These are phyloP conservation scores for Nepenthes gracilis DNA, from an alignment of 148 eudicot genomes.

Conservation along the genomic window DNA sequence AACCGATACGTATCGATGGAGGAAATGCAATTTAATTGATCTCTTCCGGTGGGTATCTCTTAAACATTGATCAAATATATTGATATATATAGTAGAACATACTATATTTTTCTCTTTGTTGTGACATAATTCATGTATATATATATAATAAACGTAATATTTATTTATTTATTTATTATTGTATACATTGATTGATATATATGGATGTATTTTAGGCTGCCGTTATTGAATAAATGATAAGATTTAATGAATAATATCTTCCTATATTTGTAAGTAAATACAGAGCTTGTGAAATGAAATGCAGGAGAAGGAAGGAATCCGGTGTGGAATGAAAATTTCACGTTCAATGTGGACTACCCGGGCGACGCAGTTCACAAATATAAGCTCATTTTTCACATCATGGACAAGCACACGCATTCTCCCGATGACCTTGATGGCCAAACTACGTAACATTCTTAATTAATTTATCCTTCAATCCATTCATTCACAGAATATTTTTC, in stretches of 20 bases:
- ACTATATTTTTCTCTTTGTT: no score
- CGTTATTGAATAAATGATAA: not conserved
- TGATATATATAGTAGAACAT: no score
- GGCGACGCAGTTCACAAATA: conserved; percentile 4
- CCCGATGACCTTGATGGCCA: conserved; percentile 13
- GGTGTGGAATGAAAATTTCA: conserved; percentile 20
- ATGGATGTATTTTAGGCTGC: not conserved
- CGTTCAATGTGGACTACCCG: conserved; percentile 11
- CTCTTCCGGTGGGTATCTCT: no score
- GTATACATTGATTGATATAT: no score
- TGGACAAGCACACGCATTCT: conserved; percentile 16
- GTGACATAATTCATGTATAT: no score
- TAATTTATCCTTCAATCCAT: not conserved
- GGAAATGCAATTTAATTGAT: no score
- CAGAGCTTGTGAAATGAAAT: not conserved
- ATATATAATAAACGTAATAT: no score
- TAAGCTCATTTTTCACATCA: conserved; percentile 15
- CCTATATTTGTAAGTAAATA: not conserved
- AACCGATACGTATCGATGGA: not conserved
- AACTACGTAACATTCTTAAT: conserved; percentile 3
- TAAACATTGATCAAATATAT: no score
- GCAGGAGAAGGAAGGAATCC: conserved; percentile 16
- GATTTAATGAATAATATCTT: no score
- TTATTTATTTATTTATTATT: no score
- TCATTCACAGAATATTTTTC: not conserved